Evolutionary conservation across 495 filamentous ascomycete genomes (phyloP).

Genomic region (Schizothecium vesticola): DNA sequence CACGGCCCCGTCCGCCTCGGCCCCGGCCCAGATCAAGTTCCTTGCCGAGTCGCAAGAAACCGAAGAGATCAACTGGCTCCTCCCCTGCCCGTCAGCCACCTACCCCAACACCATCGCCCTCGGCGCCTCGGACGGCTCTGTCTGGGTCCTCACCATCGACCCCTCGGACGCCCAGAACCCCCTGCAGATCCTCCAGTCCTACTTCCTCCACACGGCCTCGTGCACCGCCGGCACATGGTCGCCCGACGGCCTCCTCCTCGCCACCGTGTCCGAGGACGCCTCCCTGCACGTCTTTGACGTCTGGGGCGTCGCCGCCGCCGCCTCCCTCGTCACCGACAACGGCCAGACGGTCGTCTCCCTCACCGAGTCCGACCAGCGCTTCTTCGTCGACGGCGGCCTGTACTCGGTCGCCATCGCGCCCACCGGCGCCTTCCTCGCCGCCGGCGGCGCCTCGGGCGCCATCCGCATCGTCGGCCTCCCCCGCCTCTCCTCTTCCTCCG

Average conservation of each 20-base stretch:
- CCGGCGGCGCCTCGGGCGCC: conserved; percentile 79
- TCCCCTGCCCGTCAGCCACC: conserved; percentile 61
- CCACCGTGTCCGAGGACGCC: conserved; percentile 83
- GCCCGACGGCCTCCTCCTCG: conserved; percentile 79
- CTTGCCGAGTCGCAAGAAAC: conserved; percentile 73
- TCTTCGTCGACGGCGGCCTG: conserved; percentile 84
- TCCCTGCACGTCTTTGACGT: conserved; percentile 91
- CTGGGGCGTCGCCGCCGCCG: conserved; percentile 74
- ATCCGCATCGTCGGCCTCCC: conserved; percentile 83
- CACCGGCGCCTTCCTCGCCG: conserved; percentile 67
- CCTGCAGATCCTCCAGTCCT: conserved; percentile 78
- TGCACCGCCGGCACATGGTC: conserved; percentile 92
- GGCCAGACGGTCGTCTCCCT: conserved; percentile 74
- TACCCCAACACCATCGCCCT: conserved; percentile 81
- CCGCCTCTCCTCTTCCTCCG: conserved; percentile 52
- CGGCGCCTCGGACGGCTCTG: conserved; percentile 85
- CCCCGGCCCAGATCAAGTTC: conserved; percentile 67
- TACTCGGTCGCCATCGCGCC: conserved; percentile 82
- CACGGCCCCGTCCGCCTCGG: conserved; percentile 56
- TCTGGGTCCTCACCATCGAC: conserved; percentile 91
- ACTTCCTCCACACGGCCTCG: conserved; percentile 80
- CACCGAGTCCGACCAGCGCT: conserved; percentile 80
- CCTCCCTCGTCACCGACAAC: conserved; percentile 61
- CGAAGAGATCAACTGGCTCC: conserved; percentile 89
- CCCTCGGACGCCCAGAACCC: conserved; percentile 47